Conservation (phyloP, 371 early-diverging fungal species). For the Mortierella sp. region DNA sequence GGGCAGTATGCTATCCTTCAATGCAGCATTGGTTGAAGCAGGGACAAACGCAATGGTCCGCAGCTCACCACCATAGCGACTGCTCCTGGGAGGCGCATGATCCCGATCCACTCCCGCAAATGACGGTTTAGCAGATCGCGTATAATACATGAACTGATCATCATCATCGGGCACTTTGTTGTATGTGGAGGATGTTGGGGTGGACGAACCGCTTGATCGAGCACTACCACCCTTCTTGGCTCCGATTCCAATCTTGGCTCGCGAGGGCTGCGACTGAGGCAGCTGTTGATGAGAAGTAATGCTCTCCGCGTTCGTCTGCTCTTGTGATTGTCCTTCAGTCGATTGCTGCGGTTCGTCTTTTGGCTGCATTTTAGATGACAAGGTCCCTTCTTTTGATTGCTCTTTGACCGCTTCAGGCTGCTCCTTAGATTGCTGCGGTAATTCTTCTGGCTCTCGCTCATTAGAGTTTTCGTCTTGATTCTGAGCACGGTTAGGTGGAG, state of each 20-base stretch:
- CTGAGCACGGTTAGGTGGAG: too few species aligned
- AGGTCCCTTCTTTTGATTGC: too few species aligned
- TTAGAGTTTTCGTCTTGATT: too few species aligned
- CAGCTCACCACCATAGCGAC: not conserved
- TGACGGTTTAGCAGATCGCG: slow-evolving; percentile 1
- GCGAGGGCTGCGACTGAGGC: slow-evolving; percentile 1
- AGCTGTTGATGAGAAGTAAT: slow-evolving; percentile 1
- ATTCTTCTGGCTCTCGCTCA: slow-evolving; percentile 2
- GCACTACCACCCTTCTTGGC: slow-evolving; percentile 1
- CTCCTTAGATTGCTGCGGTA: slow-evolving; percentile 2
- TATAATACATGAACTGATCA: slow-evolving; percentile 18
- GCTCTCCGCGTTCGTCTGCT: not conserved
- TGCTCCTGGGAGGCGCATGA: not conserved
- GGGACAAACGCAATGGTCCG: slow-evolving; percentile 31
- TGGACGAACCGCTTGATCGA: too few species aligned
- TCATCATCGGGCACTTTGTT: not conserved
- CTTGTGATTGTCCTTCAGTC: too few species aligned
- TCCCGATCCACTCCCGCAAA: slow-evolving; percentile 11
- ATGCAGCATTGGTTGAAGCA: slow-evolving; percentile 21
- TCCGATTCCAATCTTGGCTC: not conserved
- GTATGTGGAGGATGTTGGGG: not conserved
- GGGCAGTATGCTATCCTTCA: slow-evolving; percentile 6
- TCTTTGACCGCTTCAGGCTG: too few species aligned
- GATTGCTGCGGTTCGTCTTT: too few species aligned
- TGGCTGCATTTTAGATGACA: too few species aligned